These are phyloP conservation scores for Dendrocalamus sinicus DNA, from an alignment of 176 grass and related monocot species.

Conservation along the genomic window DNA sequence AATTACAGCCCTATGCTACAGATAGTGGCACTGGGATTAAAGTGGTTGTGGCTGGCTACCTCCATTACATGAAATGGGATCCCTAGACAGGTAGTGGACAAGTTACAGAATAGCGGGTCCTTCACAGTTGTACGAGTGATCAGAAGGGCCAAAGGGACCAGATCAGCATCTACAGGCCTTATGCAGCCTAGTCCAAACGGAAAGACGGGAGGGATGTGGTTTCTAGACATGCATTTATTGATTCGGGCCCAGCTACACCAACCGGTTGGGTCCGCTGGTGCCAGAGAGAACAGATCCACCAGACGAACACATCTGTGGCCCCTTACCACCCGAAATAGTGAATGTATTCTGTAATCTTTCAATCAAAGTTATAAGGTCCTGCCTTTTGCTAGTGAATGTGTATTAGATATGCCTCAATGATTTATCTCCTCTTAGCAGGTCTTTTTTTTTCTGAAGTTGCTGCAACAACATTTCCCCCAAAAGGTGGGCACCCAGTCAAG, in stretches of 20 bases:
- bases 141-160: conserved; percentile 64
- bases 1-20: not conserved
- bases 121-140: conserved; percentile 57
- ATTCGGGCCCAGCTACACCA: conserved; percentile 52
- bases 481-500: not conserved
- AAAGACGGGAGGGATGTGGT: conserved; percentile 40
- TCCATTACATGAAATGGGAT: conserved; percentile 44
- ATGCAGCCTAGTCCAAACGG: conserved; percentile 65
- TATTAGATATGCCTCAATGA: not conserved
- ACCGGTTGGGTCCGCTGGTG: conserved; percentile 45
- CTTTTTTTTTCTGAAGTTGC: not conserved
- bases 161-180: conserved; percentile 64
- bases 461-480: not conserved
- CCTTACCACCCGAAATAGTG: conserved; percentile 45
- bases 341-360: conserved; percentile 39
- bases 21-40: conserved; percentile 25
- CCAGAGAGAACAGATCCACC: conserved; percentile 70
- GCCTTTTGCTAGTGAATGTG: conserved; percentile 18
- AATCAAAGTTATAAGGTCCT: conserved; percentile 26
- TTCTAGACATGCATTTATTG: conserved; percentile 67
- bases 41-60: conserved; percentile 48
- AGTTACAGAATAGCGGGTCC: conserved; percentile 51
- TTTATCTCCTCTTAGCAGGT: not conserved
- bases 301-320: conserved; percentile 42
- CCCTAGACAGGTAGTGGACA: conserved; percentile 56